phyloP scores from a whole-genome alignment of 176 grass and related monocot genomes.

The Saccharum spontaneum region DNA sequence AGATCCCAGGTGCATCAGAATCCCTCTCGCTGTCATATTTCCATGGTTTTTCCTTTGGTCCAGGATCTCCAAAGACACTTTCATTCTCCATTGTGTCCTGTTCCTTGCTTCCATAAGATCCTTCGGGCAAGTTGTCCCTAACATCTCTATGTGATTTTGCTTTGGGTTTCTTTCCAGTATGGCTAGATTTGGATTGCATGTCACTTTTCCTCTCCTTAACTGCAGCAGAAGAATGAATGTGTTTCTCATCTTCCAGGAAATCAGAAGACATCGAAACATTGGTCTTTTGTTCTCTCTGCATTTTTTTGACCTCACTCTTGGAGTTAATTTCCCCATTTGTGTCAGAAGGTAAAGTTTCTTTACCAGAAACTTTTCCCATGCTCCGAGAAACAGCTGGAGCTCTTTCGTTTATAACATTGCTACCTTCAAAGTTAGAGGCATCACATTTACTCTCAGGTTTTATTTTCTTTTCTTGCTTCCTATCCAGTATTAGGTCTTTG shows the following conservation, averaged over 20 bases:
- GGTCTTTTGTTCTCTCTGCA: constrained; percentile 58
- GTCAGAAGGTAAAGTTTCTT: constrained; percentile 51
- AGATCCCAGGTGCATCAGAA: constrained; percentile 42
- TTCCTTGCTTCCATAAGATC: constrained; percentile 35
- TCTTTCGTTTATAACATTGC: constrained; percentile 51
- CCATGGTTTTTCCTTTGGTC: constrained; percentile 42
- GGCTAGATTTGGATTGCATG: constrained; percentile 51
- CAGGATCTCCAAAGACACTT: constrained; percentile 48
- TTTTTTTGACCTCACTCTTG: constrained; percentile 54
- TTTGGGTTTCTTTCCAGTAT: constrained; percentile 61
- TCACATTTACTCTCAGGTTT: constrained; percentile 57
- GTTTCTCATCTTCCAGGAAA: constrained; percentile 42
- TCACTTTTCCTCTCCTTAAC: constrained; percentile 62
- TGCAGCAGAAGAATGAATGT: constrained; percentile 41
- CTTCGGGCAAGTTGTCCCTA: constrained; percentile 29
- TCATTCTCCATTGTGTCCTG: constrained; percentile 48
- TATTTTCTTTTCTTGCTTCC: constrained; percentile 67
- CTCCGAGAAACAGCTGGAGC: constrained; percentile 39
- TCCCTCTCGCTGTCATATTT: constrained; percentile 61
- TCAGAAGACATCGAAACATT: constrained; percentile 49
- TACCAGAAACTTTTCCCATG: constrained; percentile 44
- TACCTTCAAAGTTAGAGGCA: constrained; percentile 45
- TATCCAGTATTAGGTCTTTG: constrained; percentile 44
- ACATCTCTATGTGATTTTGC: constrained; percentile 54
- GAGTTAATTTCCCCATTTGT: constrained; percentile 47